A percentile compares a stretch with the other conserved stretches of the same genome.
Evolutionary conservation across 2,329 filamentous ascomycete genomes (phyloP).

Genomic region (Podosphaera xanthii): DNA sequence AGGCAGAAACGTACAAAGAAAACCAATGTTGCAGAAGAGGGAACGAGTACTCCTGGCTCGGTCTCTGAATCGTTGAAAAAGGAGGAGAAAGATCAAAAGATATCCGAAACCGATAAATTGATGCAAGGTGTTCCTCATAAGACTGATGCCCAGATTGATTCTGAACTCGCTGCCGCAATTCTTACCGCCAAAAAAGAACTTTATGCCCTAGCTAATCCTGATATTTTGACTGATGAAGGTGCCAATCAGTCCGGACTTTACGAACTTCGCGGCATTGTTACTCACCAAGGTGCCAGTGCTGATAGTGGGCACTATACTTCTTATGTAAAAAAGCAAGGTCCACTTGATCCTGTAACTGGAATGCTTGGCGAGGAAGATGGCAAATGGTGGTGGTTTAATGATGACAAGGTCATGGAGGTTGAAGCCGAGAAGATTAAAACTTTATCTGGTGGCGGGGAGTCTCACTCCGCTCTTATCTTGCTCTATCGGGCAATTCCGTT

Average conservation of each 20-base stretch:
- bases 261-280: slow-evolving; percentile 80
- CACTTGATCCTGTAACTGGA: slow-evolving; percentile 50
- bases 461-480: slow-evolving; percentile 60
- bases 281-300: slow-evolving; percentile 87
- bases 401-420: slow-evolving; percentile 90
- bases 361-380: slow-evolving; percentile 65
- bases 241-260: slow-evolving; percentile 89
- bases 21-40: slow-evolving; percentile 24
- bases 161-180: slow-evolving; percentile 55
- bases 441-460: slow-evolving; percentile 72
- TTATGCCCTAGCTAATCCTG: slow-evolving; percentile 49
- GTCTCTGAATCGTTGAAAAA: slow-evolving; percentile 23
- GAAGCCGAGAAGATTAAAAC: slow-evolving; percentile 75
- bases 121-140: slow-evolving; percentile 48
- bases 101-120: slow-evolving; percentile 37
- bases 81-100: slow-evolving; percentile 16
- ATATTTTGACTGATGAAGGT: slow-evolving; percentile 53
- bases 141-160: slow-evolving; percentile 81
- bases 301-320: slow-evolving; percentile 97
- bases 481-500: slow-evolving; percentile 56
- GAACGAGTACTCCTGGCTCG: slow-evolving; percentile 24
- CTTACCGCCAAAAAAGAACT: slow-evolving; percentile 73
- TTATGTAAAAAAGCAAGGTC: slow-evolving; percentile 78
- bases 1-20: slow-evolving; percentile 50
- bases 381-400: slow-evolving; percentile 99